Percentiles rank a stretch among this genome's conserved stretches.
These are phyloP conservation scores for Syzygium syzygioides DNA, from an alignment of 441 rosid genomes.

Conservation along the genomic window DNA sequence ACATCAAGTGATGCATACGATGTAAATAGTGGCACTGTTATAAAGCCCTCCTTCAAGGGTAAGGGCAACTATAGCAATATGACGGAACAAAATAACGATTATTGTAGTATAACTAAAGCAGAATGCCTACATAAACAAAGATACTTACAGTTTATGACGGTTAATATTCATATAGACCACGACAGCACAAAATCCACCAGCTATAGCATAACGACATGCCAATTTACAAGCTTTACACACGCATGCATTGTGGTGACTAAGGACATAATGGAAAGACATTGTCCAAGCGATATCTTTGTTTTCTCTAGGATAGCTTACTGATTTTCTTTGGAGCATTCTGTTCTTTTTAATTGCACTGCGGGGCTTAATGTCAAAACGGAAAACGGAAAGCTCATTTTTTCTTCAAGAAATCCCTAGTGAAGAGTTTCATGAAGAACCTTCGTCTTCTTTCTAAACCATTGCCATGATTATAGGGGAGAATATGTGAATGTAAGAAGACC, in stretches of 20 bases:
- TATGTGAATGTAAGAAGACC: background rate
- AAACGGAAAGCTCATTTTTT: background rate
- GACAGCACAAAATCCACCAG: background rate
- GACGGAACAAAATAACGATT: background rate
- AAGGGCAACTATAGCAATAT: background rate
- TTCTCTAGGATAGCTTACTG: background rate
- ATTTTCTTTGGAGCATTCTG: background rate
- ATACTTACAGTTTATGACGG: background rate
- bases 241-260: background rate
- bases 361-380: background rate
- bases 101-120: background rate
- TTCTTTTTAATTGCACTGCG: background rate
- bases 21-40: background rate
- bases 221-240: background rate
- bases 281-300: background rate
- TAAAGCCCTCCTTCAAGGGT: background rate
- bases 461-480: background rate
- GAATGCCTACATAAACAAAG: background rate
- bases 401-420: background rate
- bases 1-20: background rate
- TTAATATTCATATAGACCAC: background rate
- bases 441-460: background rate
- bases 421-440: background rate
- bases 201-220: background rate
- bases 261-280: background rate